Base-by-base conservation (phyloP, 768 basidiomycete genomes). In the Pisolithus sp. region DNA sequence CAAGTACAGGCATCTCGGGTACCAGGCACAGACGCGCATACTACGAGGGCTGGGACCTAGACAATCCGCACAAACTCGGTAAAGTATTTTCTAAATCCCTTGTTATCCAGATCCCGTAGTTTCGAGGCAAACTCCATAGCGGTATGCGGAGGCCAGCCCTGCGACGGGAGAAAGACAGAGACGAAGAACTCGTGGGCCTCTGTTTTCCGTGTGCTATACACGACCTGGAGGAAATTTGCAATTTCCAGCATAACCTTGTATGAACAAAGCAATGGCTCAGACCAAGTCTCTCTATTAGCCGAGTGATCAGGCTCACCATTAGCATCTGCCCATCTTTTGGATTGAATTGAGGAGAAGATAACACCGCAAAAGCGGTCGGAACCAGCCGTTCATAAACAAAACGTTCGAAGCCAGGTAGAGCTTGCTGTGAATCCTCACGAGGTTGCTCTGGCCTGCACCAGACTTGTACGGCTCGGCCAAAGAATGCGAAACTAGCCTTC, bases 381-480 rank as follows among this genome's bases (percentile, higher is more conserved):
- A 98, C 73, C 31, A 95, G 69, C 12, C 84, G 80, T 55, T 93
- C 87, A 61, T 98, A 98, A 28, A 95, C 79, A 65, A 94, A 94
- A 13, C 81, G 79, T 58, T 97, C 93, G 58, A 96, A 97, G 1
- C 95, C 94, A 10, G 93, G 92, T 41, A 98, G 68, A 10, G 75
- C 71, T 23, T 59, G 60, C 31, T 60, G 55, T 15, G 73, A 72
- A 46, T 73, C 72, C 20, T 75, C 67, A 2, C 60, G 56, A 2
- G 62, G 57, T 38, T 71, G 62, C 44, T 69, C 64, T 21, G 77
- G 76, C 51, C 78, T 81, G 36, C 83, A 86, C 86, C 90, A 93
- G 13, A 76, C 73, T 20, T 72, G 71, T 34, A 89, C 78, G 49
- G 81, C 82, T 48, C 79, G 78, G 53, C 76, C 76, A 55, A 98